phyloP scores from a whole-genome alignment of 768 basidiomycete genomes.

The Tubosaeta sp. region DNA sequence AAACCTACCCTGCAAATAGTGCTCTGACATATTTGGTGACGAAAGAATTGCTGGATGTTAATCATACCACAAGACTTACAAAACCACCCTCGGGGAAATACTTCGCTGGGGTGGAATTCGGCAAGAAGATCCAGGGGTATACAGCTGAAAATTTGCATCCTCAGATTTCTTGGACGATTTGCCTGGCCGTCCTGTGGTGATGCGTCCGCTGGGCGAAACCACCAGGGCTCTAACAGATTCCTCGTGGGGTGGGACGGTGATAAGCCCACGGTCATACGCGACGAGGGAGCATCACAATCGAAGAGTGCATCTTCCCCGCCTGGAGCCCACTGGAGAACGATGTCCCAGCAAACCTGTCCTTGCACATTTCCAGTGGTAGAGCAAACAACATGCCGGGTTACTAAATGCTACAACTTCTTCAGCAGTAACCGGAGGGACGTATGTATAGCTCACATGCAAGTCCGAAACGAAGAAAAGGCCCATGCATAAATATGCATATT shows the following conservation, averaged over 20 bases:
- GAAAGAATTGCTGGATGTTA: slow-evolving; percentile 42
- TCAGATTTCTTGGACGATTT: slow-evolving; percentile 25
- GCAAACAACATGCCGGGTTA: background rate
- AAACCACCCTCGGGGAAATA: slow-evolving; percentile 46
- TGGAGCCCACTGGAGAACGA: slow-evolving; percentile 45
- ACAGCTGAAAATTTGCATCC: slow-evolving; percentile 25
- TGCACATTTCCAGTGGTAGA: slow-evolving; percentile 4
- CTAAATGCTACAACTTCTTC: slow-evolving; percentile 16
- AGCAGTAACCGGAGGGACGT: background rate
- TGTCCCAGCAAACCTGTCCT: slow-evolving; percentile 42
- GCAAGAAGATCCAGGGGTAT: slow-evolving; percentile 30
- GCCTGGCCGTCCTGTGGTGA: background rate
- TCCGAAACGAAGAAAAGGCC: slow-evolving; percentile 44
- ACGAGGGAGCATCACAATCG: background rate
- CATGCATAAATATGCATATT: slow-evolving; percentile 41
- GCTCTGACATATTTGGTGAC: slow-evolving; percentile 45
- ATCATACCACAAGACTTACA: slow-evolving; percentile 46
- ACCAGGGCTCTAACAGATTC: slow-evolving; percentile 18
- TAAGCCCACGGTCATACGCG: background rate
- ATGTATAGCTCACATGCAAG: slow-evolving; percentile 32
- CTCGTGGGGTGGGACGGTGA: background rate
- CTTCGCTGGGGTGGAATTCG: slow-evolving; percentile 27
- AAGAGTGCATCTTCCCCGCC: slow-evolving; percentile 44
- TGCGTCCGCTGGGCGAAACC: slow-evolving; percentile 14
- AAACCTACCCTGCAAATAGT: slow-evolving; percentile 36